Evolutionary conservation across 164 flowering plant species (phyloP).

Genomic region (Vitis labrusca): DNA sequence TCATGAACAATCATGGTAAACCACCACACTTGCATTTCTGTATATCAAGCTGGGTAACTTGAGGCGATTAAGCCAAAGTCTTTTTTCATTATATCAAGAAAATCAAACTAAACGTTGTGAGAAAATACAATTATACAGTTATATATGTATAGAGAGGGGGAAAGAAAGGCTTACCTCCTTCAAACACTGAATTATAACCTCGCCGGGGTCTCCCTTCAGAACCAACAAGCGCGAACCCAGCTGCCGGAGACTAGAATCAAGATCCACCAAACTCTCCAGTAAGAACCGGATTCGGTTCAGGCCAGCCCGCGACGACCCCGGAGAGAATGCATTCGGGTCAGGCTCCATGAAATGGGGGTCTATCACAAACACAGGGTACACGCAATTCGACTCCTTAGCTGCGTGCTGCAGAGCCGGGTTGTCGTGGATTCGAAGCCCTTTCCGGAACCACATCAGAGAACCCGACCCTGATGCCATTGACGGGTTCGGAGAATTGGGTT

Average conservation of each 20-base stretch:
- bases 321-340: conserved; percentile 61
- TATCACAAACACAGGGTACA: conserved; percentile 84
- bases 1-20: too few species aligned
- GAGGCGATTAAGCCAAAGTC: too few species aligned
- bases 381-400: conserved; percentile 28
- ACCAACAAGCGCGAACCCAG: conserved; percentile 79
- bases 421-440: conserved; percentile 88
- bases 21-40: too few species aligned
- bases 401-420: conserved; percentile 85
- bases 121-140: neutral
- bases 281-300: conserved; percentile 79
- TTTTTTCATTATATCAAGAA: too few species aligned
- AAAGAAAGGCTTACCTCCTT: conserved; percentile 45
- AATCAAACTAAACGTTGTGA: too few species aligned
- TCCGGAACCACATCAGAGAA: conserved; percentile 88
- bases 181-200: conserved; percentile 57
- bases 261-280: conserved; percentile 82
- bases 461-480: conserved; percentile 39
- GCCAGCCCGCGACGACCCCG: conserved; percentile 74
- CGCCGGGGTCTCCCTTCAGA: conserved; percentile 71
- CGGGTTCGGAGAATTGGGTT: conserved; percentile 6
- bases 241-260: conserved; percentile 60
- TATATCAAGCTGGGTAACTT: too few species aligned
- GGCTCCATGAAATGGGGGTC: conserved; percentile 86
- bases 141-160: neutral